Base-by-base conservation (phyloP, 495 filamentous ascomycete genomes). In the Hypoxylon subgilvum region DNA sequence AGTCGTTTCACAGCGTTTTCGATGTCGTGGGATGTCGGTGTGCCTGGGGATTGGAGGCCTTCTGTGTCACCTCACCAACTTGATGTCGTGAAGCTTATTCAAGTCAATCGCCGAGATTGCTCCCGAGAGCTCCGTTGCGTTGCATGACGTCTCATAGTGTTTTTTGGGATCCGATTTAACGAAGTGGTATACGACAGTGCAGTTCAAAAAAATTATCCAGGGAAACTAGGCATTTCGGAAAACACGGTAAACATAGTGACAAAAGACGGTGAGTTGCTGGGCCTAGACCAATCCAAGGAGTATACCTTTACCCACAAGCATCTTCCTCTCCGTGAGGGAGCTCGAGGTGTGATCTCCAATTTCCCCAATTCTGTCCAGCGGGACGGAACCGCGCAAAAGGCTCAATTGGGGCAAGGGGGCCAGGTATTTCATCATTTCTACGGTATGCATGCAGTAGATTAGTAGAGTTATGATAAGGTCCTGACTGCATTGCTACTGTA, bases 301-400 rank as follows among this genome's bases (percentile, higher is more conserved):
- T 42, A 39, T 50, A 31, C 5, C 35, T 57, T 48, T 57, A 43
- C 25, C 47, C 34, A 45, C 18, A 36, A n/a, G n/a, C n/a, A n/a
- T n/a, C 19, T 16, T n/a, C n/a, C 3, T 28, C n/a, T 46, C 6
- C 8, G 21, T 40, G 38, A 43, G 27, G 16, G 38, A 50, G 38
- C 6, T 45, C 13, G 7, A 57, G 35, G 43, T 36, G 39, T 44
- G 49, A 50, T 64, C 61, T 58, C 61, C 61, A 64, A 64, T 64
- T 64, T 64, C 61, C 54, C 61, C 61, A 64, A 64, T 64, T 58
- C 31, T 58, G 36, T 40, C 60, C 60, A 63, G 47, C 48, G 48
- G 53, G 53, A 54, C 53, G 48, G 60, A 58, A 54, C 53, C 60
- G 48, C 59, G 45, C 47, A 50, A 30, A 51, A 52, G 14, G 42